Percentiles rank a stretch among this genome's conserved stretches.
These are phyloP conservation scores for Leishmania tropica DNA, from an alignment of 208 protist genomes.

Conservation along the genomic window DNA sequence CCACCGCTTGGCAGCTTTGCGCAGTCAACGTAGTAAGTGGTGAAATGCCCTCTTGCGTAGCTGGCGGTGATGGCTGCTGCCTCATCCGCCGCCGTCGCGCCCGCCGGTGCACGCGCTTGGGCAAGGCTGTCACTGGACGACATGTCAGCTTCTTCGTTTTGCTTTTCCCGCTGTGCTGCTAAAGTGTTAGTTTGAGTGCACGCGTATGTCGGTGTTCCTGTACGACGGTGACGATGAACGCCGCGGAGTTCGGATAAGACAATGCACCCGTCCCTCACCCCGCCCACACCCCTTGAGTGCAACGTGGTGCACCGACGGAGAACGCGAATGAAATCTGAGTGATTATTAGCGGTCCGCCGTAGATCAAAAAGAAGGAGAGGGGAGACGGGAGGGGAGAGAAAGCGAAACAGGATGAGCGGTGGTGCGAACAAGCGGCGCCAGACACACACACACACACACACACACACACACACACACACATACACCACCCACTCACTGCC, in stretches of 20 bases:
- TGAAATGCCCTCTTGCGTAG: slow-evolving; percentile 19
- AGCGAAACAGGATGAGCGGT: neutral
- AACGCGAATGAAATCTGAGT: neutral
- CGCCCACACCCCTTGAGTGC: neutral
- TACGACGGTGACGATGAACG: neutral
- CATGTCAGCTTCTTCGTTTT: neutral
- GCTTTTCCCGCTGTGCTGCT: neutral
- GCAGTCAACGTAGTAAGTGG: slow-evolving; percentile 55
- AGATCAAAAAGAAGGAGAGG: neutral
- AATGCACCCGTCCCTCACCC: neutral
- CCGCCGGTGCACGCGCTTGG: neutral
- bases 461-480: neutral
- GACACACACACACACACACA: neutral
- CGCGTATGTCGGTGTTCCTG: neutral
- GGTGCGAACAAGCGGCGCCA: neutral
- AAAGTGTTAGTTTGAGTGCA: neutral
- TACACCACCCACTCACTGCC: neutral
- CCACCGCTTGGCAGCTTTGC: slow-evolving; percentile 25
- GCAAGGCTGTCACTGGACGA: neutral
- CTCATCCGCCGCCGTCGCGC: slow-evolving; percentile 13
- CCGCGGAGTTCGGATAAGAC: neutral
- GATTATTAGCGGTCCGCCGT: too few relatives aligned
- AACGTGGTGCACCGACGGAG: neutral
- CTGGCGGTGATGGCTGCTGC: slow-evolving; percentile 26
- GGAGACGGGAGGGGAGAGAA: neutral